These are phyloP conservation scores for Marchantia polymorpha DNA, from an alignment of 225 moss, liverwort and hornwort genomes.

Conservation along the genomic window DNA sequence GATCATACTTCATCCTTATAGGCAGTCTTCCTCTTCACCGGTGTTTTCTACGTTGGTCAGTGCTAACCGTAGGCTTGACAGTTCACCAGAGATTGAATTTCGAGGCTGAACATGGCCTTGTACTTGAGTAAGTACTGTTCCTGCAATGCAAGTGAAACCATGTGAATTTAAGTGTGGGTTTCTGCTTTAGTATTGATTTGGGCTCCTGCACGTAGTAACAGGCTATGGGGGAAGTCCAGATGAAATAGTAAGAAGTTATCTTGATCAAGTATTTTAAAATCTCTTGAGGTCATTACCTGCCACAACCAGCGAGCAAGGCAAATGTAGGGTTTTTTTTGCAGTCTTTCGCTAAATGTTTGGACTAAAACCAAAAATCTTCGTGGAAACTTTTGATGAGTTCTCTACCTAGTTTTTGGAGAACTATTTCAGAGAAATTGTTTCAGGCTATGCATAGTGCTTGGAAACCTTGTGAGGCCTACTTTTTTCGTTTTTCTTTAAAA, in stretches of 20 bases:
- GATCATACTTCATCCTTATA: too few species aligned
- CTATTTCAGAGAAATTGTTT: too few species aligned
- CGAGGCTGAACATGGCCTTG: too few species aligned
- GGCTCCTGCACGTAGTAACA: slow-evolving; percentile 1
- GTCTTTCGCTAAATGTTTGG: background rate
- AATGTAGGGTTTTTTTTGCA: slow-evolving; percentile 8
- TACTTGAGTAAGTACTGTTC: too few species aligned
- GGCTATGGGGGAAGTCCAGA: background rate
- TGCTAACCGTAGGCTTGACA: too few species aligned
- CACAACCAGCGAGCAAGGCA: background rate
- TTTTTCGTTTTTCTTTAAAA: too few species aligned
- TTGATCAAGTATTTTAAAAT: background rate
- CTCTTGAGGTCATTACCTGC: background rate
- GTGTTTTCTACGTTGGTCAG: too few species aligned
- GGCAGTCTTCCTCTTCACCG: too few species aligned
- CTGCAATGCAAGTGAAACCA: too few species aligned
- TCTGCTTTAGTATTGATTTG: background rate
- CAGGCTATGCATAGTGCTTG: too few species aligned
- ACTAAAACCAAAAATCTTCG: background rate
- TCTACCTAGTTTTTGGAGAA: background rate
- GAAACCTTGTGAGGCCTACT: too few species aligned
- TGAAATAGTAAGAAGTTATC: slow-evolving; percentile 15
- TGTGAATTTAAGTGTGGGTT: slow-evolving; percentile 4
- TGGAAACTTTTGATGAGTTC: background rate
- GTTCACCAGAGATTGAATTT: too few species aligned